Evolutionary conservation across 2,329 filamentous ascomycete species (phyloP), one percentile per base, ranked within the genome.

Genomic region (Penicillium sp.): DNA sequence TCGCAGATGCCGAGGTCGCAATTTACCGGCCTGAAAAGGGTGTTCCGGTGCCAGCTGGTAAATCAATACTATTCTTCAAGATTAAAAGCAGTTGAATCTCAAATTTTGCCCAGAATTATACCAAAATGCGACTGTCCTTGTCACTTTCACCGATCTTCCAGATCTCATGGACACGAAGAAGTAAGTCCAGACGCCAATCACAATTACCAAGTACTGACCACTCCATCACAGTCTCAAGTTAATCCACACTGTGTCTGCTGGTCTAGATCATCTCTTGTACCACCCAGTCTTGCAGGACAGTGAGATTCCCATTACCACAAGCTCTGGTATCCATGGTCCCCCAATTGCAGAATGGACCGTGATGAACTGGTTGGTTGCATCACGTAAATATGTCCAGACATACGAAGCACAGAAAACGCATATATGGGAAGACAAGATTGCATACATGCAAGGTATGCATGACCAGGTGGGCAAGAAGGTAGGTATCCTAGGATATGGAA

Each of bases 341-440:
- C 83, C 85, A 53, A 88, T 88, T 46, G 78, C 84, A 0, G 85
- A 88, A 73, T 88, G 85, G 84, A 81, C 84, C 11, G 70, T 87
- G 27, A 77, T 87, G 78, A 86, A 85, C 61, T 79, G 81, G 50
- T 72, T 87, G 2, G 76, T 80, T n/a, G 74, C 80, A 23, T 79
- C 76, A n/a, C 81, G 84, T 56, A 73, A 78, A 26, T 84, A 83
- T 66, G 75, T 78, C 40, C 46, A 70, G 30, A 67, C 83, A n/a
- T 78, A 85, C 46, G 78, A 85, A 45, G 74, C 77, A 56, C 85
- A 88, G 69, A 82, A 81, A 58, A 67, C 78, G 58, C 81, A 80
- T 55, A 59, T 71, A 2, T 88, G 85, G 85, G 57, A 52, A 4
- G 26, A 52, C 1, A 34, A 55, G 19, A 32, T 34, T 1, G 65